Base-by-base conservation (phyloP, 2,329 filamentous ascomycete genomes). In the Cryphonectria naterciae region DNA sequence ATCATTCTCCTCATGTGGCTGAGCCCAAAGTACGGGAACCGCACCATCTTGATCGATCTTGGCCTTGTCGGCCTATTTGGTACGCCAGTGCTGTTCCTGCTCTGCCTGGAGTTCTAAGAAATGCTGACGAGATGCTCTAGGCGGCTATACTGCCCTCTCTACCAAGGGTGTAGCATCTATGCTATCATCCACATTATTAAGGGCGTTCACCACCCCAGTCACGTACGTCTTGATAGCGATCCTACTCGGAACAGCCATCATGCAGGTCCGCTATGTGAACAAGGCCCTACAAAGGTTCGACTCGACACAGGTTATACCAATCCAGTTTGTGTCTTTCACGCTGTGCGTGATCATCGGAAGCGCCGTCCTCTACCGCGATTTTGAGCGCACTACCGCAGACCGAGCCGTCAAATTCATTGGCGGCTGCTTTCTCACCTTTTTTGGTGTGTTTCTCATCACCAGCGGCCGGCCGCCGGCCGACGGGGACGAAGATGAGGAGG, bases 261-360 rank as follows among this genome's bases (percentile, higher is more conserved):
- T 98, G 92, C 96, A 99, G 82, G 95, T 99, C 76, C 95, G 94
- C 78, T 99, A 98, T 79, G 88, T 99, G 79, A 99, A 98, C 83
- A 93, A 87, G 75, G 86, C 88, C 1, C 85, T 99, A 67, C 95
- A 98, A 79, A 90, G 93, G 63, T 99, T 98, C 83, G 94, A 98
- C 80, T 97, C 96, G 8, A 99, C 96, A 0, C 94, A 98, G 79
- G 96, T 99, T 75, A 99, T 99, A 74, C 96, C 96, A 0, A 96
- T 96, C 19, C 96, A 99, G 78, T 99, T 99, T 76, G 96, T 99
- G 65, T 88, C 97, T 74, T 99, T 99, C 80, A 99, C 96, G 0
- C 86, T 99, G 10, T 97, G 93, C 7, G 96, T 98, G 73, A 98
- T 99, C 75, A 86, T 97, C 67, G 96, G 96, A 70, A 98, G 95